Evolutionary conservation across 2,329 filamentous ascomycete genomes (phyloP).

Genomic region (Penicillium capsulatum): DNA sequence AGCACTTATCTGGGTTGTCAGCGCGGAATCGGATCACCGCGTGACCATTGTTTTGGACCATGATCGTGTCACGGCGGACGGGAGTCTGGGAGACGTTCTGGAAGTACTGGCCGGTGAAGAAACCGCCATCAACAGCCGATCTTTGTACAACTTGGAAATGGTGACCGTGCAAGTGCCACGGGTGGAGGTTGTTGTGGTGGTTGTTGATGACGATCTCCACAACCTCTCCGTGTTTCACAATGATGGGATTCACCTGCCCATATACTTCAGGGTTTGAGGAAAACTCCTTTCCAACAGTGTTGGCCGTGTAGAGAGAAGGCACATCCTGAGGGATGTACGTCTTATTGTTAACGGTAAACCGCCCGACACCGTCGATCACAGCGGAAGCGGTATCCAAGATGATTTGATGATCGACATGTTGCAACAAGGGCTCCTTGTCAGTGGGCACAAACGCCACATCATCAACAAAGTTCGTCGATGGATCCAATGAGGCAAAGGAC

Average conservation of each 20-base stretch:
- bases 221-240: slow-evolving; percentile 59
- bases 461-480: slow-evolving; percentile 64
- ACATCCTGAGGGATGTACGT: slow-evolving; percentile 73
- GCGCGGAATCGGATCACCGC: slow-evolving; percentile 34
- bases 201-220: slow-evolving; percentile 39
- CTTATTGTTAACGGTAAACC: slow-evolving; percentile 68
- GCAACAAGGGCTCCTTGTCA: slow-evolving; percentile 23
- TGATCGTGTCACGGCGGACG: slow-evolving; percentile 33
- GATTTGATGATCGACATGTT: slow-evolving; percentile 30
- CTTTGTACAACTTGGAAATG: slow-evolving; percentile 47
- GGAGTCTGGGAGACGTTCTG: slow-evolving; percentile 26
- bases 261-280: slow-evolving; percentile 60
- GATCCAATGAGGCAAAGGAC: too few relatives aligned
- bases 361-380: slow-evolving; percentile 60
- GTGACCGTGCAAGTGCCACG: slow-evolving; percentile 52
- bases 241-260: slow-evolving; percentile 63
- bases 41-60: slow-evolving; percentile 32
- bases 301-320: slow-evolving; percentile 71
- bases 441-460: slow-evolving; percentile 46
- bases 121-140: slow-evolving; percentile 22
- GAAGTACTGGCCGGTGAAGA: slow-evolving; percentile 22
- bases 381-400: slow-evolving; percentile 54
- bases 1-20: slow-evolving; percentile 36
- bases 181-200: slow-evolving; percentile 38
- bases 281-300: slow-evolving; percentile 53